These are phyloP conservation scores for Hanseniaspora jakobsenii DNA, from an alignment of 805 yeast genomes.

Conservation along the genomic window DNA sequence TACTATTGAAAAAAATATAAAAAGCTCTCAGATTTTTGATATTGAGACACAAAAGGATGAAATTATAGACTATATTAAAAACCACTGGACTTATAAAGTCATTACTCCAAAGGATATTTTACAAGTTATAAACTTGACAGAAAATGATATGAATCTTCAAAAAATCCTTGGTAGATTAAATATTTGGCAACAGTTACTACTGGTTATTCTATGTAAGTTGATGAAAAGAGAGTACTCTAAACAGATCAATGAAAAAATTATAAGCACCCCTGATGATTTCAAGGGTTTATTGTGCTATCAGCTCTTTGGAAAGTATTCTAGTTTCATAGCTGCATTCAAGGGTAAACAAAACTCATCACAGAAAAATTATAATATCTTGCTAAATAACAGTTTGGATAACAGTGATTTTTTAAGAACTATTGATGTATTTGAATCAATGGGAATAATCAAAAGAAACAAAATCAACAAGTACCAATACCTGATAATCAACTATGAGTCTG, in stretches of 20 bases:
- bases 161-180: slow-evolving; percentile 10
- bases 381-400: background rate
- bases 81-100: slow-evolving; percentile 8
- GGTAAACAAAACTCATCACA: background rate
- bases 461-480: slow-evolving; percentile 1
- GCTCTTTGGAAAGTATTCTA: background rate
- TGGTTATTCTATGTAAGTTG: slow-evolving; percentile 6
- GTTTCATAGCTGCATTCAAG: background rate
- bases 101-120: background rate
- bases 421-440: slow-evolving; percentile 3
- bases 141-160: slow-evolving; percentile 5
- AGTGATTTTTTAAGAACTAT: slow-evolving; percentile 8
- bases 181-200: slow-evolving; percentile 11
- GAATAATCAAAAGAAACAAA: slow-evolving; percentile 4
- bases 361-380: background rate
- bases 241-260: background rate
- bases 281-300: slow-evolving; percentile 1
- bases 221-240: background rate
- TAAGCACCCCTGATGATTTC: background rate
- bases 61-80: background rate
- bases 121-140: slow-evolving; percentile 7
- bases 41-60: background rate
- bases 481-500: background rate
- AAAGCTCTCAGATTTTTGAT: background rate
- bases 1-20: background rate